Conservation (phyloP, 2,329 filamentous ascomycete genomes). For the Tolypocladium ophioglossoides region DNA sequence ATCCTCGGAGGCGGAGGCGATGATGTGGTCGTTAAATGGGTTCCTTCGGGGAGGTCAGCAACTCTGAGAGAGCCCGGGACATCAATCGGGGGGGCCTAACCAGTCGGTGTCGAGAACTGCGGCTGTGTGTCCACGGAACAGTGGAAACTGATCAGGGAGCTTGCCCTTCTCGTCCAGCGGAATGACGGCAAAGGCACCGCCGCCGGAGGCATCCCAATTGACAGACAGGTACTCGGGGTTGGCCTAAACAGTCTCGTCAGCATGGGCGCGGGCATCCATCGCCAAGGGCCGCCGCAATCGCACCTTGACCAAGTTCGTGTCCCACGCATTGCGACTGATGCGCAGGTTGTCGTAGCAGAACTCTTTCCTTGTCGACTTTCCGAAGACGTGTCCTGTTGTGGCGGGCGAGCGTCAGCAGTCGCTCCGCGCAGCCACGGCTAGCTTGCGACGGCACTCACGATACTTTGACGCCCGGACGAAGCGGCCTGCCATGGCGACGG, state of each 20-base stretch:
- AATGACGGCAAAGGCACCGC: conserved; percentile 93
- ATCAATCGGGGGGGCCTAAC: conserved; percentile 31
- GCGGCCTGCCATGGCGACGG: conserved; percentile 45
- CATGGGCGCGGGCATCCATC: neutral
- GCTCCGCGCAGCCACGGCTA: neutral
- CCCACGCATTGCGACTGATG: conserved; percentile 97
- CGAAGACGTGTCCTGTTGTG: conserved; percentile 84
- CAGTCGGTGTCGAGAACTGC: conserved; percentile 96
- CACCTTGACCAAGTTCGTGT: conserved; percentile 97
- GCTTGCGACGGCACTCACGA: conserved; percentile 34
- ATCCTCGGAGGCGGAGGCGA: conserved; percentile 92
- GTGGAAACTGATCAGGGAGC: conserved; percentile 80
- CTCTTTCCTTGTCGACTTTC: conserved; percentile 90
- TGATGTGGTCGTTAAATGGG: conserved; percentile 87
- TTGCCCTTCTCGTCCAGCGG: conserved; percentile 83
- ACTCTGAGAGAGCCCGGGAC: conserved; percentile 3
- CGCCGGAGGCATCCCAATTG: conserved; percentile 96
- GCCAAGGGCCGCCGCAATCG: conserved; percentile 12
- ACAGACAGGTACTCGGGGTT: conserved; percentile 94
- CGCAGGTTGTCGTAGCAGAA: conserved; percentile 97
- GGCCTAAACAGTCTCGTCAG: conserved; percentile 42
- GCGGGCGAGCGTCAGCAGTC: neutral
- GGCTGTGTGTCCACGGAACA: conserved; percentile 93
- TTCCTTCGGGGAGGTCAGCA: conserved; percentile 49
- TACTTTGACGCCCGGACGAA: conserved; percentile 61